A percentile compares a stretch with the other conserved stretches of the same genome.
These are phyloP conservation scores for Didymella segeticola DNA, from an alignment of 2,329 filamentous ascomycete species.

Conservation along the genomic window DNA sequence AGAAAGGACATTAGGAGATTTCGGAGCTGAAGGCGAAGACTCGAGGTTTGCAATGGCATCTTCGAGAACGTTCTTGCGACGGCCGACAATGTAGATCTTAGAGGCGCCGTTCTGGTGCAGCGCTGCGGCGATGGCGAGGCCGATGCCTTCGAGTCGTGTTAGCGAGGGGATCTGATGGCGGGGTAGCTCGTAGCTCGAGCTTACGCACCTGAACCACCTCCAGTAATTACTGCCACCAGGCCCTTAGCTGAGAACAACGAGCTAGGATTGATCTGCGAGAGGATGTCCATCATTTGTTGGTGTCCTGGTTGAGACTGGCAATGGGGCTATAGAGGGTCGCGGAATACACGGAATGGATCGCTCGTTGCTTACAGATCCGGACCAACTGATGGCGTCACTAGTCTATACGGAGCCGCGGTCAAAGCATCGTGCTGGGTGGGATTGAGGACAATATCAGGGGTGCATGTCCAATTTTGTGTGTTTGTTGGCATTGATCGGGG, in stretches of 20 bases:
- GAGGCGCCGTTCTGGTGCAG: conserved; percentile 51
- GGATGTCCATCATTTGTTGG: conserved; percentile 43
- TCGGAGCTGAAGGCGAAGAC: conserved; percentile 37
- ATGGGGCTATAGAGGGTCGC: background rate
- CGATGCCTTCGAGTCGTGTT: conserved; percentile 43
- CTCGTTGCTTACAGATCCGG: conserved; percentile 20
- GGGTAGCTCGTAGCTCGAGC: conserved; percentile 32
- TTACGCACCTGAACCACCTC: conserved; percentile 50
- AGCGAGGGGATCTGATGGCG: conserved; percentile 17
- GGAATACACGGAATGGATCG: conserved; percentile 4
- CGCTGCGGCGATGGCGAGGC: conserved; percentile 50
- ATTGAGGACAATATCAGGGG: background rate
- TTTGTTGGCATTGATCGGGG: conserved; percentile 14
- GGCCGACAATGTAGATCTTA: conserved; percentile 56
- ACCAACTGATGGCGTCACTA: conserved; percentile 9
- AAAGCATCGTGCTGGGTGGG: background rate
- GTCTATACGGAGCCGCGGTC: background rate
- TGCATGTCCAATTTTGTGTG: background rate
- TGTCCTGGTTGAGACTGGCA: background rate
- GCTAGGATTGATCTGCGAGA: conserved; percentile 41
- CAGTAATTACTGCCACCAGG: conserved; percentile 51
- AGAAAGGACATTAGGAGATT: conserved; percentile 37
- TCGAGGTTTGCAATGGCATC: conserved; percentile 48
- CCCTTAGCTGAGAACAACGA: conserved; percentile 51
- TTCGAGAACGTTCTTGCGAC: conserved; percentile 51